Base-by-base conservation (phyloP, 306 rosid genomes). In the Medicago lupulina region DNA sequence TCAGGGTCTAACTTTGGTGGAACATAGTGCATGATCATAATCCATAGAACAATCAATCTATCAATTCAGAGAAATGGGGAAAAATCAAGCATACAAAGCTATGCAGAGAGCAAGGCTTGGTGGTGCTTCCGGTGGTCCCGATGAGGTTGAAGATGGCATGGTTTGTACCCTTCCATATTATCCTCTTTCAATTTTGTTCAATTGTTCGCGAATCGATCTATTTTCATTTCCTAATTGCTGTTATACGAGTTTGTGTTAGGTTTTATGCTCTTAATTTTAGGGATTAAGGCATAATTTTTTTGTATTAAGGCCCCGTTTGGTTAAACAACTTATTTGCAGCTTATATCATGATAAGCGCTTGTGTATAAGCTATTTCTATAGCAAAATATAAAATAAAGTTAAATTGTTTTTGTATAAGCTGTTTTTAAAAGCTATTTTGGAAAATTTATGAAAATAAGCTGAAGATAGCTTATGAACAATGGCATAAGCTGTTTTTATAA, bases 61-160 rank as follows among this genome's bases (percentile, higher is more conserved):
- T 38, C 55, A 9, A 67, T 55, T 9, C 6, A 6, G 38, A 34
- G 38, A 34, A 58, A 96, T 96, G 99, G 99, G 99, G 25, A 96
- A 96, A 81, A 96, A 96, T 79, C 99, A 96, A 85, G 96, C 99
- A 12, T 92, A 96, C 89, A 92, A 96, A 87, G 99, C 99, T 58
- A 92, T 92, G 99, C 99, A 96, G 89, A 73, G 96, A 84, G 74
- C 99, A 47, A 84, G 97, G 90, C 76, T 96, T 2, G 99, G 99
- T 69, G 89, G 98, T 47, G 86, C 87, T 84, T 84, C 98, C 38
- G 91, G 86, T 46, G 99, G 93, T 46, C 97, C 99, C 2, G 97
- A 84, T 5, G 99, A 96, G 86, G 58, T 90, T 43, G 99, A 96
- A 87, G 99, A 96, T 81, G 99, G 99, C 90, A 96, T 96, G 99